Base-by-base conservation (phyloP, 2,329 filamentous ascomycete species). In the Teratosphaeria viscida region DNA sequence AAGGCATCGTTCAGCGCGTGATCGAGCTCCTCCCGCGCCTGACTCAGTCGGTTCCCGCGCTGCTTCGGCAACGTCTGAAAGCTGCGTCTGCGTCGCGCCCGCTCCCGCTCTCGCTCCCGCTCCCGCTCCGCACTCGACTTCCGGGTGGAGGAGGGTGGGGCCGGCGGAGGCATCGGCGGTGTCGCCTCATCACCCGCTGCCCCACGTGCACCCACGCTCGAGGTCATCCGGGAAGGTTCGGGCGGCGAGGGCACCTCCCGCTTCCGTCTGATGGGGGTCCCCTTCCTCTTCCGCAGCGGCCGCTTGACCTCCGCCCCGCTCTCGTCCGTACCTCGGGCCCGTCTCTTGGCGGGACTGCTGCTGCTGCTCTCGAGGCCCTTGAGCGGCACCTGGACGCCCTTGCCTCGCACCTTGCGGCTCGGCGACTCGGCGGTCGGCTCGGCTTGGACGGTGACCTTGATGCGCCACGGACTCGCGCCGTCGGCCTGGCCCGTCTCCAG, bases 381-480 rank as follows among this genome's bases (percentile, higher is more conserved):
- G 55, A 78, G 58, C 4, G 77, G 77, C 0, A 79, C 66, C 0
- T 70, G 76, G 5, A 71, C 76, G 75, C 76, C 23, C 62, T 61
- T 11, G 58, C 60, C 6, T 56, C 60, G 5, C 57, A 57, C 52
- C 52, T 39, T 32, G 59, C 66, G 66, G 14, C 55, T 62, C 12
- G 66, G 67, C 60, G 59, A 65, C 16, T 62, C 62, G 16, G 35
- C 70, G 66, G 59, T 69, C 43, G 75, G 76, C 62, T 79, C 76
- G 14, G 77, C 76, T 63, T 80, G 70, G 10, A 80, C 78, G 1
- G 78, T 80, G 58, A 80, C 77, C 59, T 76, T 78, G 68, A 80
- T 78, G 60, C 74, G 73, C 76, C 76, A 79, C 23, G 78, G 78
- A 64, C 75, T 79, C 34, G 69, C 71, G 57, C 70, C 72, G 16